phyloP scores from a whole-genome alignment of 352 stramenopile genomes.

The Pythium chondricola region DNA sequence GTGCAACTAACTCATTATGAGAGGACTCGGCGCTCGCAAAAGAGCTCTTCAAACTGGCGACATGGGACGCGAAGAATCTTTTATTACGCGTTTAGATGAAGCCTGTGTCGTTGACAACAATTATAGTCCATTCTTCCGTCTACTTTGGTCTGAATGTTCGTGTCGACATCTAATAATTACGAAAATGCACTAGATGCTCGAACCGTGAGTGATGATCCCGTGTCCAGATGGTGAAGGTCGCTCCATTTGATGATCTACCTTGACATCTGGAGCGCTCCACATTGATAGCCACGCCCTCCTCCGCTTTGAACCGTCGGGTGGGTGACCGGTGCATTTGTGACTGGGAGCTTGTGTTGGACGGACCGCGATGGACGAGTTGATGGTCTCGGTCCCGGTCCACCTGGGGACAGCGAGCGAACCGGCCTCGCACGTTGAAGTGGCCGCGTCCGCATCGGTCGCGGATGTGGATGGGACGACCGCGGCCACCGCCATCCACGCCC shows the following conservation, averaged over 20 bases:
- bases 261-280: constrained; percentile 2
- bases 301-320: constrained; percentile 13
- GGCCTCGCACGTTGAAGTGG: constrained; percentile 15
- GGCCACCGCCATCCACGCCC: constrained; percentile 1
- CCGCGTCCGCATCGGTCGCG: background rate
- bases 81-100: background rate
- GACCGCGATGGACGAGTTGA: constrained; percentile 16
- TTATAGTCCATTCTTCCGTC: background rate
- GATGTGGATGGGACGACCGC: no score
- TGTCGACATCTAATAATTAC: background rate
- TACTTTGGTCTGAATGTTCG: background rate
- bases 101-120: background rate
- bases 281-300: no score
- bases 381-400: constrained; percentile 18
- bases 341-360: background rate
- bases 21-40: constrained; percentile 1
- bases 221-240: constrained; percentile 19
- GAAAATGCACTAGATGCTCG: constrained; percentile 1
- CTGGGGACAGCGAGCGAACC: constrained; percentile 13
- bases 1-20: constrained; percentile 26
- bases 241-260: background rate
- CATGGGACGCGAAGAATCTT: background rate
- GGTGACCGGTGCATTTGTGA: background rate
- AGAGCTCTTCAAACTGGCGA: constrained; percentile 10
- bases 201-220: constrained; percentile 18